phyloP scores from a whole-genome alignment of 73 alveolate species.

The Tetrahymena malaccensis region DNA sequence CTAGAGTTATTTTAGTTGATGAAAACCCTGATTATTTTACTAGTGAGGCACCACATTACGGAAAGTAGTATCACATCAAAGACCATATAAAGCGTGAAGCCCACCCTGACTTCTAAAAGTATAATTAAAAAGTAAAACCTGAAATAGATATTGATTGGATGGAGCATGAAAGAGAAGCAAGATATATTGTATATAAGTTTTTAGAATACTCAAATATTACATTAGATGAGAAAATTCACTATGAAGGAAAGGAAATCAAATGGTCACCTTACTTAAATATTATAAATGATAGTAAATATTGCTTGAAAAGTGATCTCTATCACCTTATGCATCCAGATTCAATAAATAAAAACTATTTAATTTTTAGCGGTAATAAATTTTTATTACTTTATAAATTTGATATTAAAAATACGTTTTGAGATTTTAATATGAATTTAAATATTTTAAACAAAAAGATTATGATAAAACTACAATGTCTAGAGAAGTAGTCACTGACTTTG shows the following conservation, averaged over 20 bases:
- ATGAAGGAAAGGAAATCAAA: neutral
- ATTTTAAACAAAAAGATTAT: neutral
- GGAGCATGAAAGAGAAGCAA: neutral
- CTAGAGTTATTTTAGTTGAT: neutral
- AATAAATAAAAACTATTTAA: neutral
- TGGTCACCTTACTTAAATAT: neutral
- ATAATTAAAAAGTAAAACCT: neutral
- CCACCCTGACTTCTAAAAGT: neutral
- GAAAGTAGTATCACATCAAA: neutral
- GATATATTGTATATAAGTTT: neutral
- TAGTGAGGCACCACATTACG: neutral
- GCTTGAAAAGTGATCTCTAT: neutral
- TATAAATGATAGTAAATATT: neutral
- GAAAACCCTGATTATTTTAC: neutral
- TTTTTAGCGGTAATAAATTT: neutral
- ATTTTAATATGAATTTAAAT: neutral
- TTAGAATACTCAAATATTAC: neutral
- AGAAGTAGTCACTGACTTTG: neutral
- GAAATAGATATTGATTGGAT: neutral
- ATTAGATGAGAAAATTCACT: neutral
- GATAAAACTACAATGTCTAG: neutral
- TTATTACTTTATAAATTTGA: neutral
- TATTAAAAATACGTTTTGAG: neutral
- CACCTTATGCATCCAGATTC: neutral
- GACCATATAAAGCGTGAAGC: neutral